Percentiles rank a stretch among this genome's conserved stretches.
Evolutionary conservation across 352 stramenopile species (phyloP).

Genomic region (Phytophthora aleatoria): DNA sequence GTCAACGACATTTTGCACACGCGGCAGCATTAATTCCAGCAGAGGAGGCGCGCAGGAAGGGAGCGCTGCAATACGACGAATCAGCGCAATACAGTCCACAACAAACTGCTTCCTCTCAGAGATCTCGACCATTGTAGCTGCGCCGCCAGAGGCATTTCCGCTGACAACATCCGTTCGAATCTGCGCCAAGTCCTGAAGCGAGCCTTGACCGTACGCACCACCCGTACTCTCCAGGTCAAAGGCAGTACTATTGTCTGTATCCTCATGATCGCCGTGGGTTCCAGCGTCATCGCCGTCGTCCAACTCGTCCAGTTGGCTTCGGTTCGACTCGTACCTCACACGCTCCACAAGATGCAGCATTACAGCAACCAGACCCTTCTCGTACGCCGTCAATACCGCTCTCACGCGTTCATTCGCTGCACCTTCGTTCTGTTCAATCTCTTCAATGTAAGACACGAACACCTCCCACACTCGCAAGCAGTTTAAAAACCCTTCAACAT

Average conservation of each 20-base stretch:
- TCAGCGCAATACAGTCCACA: slow-evolving; percentile 72
- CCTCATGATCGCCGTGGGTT: slow-evolving; percentile 38
- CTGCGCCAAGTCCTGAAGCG: slow-evolving; percentile 76
- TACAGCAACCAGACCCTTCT: slow-evolving; percentile 69
- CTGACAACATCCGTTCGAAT: slow-evolving; percentile 50
- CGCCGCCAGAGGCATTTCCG: slow-evolving; percentile 33
- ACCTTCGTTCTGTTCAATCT: slow-evolving; percentile 72
- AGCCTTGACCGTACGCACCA: slow-evolving; percentile 51
- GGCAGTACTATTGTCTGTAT: slow-evolving; percentile 37
- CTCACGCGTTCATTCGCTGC: slow-evolving; percentile 55
- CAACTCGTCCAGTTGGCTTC: slow-evolving; percentile 66
- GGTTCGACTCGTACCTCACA: slow-evolving; percentile 69
- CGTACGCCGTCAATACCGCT: slow-evolving; percentile 64
- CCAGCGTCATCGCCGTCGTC: slow-evolving; percentile 49
- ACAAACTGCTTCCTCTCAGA: slow-evolving; percentile 77
- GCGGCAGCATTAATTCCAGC: slow-evolving; percentile 53
- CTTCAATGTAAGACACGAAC: slow-evolving; percentile 83
- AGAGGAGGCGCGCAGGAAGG: slow-evolving; percentile 57
- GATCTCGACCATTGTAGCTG: slow-evolving; percentile 48
- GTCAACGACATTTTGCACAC: slow-evolving; percentile 46
- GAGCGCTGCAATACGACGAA: slow-evolving; percentile 71
- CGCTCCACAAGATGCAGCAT: slow-evolving; percentile 83
- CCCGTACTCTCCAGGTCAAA: slow-evolving; percentile 46
- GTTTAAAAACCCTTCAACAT: slow-evolving; percentile 77
- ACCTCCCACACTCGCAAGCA: slow-evolving; percentile 85